These are phyloP conservation scores for Phyllosticta capitalensis DNA, from an alignment of 2,329 filamentous ascomycete species.

Conservation along the genomic window DNA sequence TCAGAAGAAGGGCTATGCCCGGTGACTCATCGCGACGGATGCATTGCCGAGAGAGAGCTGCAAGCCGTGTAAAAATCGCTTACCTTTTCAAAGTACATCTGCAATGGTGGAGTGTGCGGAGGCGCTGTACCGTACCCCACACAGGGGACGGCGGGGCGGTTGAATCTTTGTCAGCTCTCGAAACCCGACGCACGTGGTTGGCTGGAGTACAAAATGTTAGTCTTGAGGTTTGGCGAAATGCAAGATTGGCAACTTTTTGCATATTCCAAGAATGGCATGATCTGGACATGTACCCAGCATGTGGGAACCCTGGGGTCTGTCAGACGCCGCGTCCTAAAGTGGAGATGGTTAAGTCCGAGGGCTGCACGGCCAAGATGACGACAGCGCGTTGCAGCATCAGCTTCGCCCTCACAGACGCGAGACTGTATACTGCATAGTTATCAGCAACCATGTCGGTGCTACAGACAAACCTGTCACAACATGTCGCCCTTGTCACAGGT, in stretches of 20 bases:
- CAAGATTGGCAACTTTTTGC: not conserved
- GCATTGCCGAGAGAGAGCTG: not conserved
- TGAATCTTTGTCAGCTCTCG: not conserved
- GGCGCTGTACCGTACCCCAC: not conserved
- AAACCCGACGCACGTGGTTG: not conserved
- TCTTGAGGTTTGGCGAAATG: not conserved
- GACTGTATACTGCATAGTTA: not conserved
- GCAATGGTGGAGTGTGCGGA: not conserved
- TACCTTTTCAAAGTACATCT: not conserved
- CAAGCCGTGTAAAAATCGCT: not conserved
- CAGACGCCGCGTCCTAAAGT: not conserved
- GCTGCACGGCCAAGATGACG: not conserved
- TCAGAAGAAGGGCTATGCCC: not conserved
- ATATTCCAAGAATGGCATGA: not conserved
- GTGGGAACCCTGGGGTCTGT: not conserved
- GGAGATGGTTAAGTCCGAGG: not conserved
- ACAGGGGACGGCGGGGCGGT: not conserved
- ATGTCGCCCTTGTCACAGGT: constrained; percentile 32
- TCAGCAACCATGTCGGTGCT: constrained; percentile 7
- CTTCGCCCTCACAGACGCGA: not conserved
- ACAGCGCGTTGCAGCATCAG: not conserved
- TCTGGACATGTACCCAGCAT: not conserved
- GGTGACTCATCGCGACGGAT: not conserved
- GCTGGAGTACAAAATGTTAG: not conserved
- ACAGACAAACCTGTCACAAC: constrained; percentile 13